Evolutionary conservation across 495 filamentous ascomycete species (phyloP).

Genomic region (Annulohypoxylon stygium): DNA sequence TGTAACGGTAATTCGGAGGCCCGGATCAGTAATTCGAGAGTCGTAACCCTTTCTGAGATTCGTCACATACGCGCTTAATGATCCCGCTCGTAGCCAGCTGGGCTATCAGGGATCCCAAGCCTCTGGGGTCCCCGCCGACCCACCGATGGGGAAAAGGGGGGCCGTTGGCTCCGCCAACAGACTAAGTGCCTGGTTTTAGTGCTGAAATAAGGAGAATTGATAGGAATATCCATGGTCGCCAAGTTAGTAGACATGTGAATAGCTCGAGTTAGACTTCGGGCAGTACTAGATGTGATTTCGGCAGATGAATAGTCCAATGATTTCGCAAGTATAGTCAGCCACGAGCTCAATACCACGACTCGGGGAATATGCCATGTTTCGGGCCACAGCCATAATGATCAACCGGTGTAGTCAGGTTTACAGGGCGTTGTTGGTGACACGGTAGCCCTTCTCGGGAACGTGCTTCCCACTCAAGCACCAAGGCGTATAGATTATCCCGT

Average conservation of each 20-base stretch:
- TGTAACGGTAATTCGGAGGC: constrained; percentile 31
- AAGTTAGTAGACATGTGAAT: constrained; percentile 47
- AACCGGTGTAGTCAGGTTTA: constrained; percentile 30
- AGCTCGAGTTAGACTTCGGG: constrained; percentile 33
- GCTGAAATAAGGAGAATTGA: constrained; percentile 38
- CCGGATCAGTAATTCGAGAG: constrained; percentile 10
- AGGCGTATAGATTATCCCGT: constrained; percentile 38
- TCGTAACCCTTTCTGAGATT: constrained; percentile 22
- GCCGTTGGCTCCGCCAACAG: constrained; percentile 25
- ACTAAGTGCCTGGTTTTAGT: constrained; percentile 33
- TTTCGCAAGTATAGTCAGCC: constrained; percentile 39
- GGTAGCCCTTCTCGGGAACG: constrained; percentile 42
- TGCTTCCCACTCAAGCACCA: constrained; percentile 18
- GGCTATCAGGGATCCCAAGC: constrained; percentile 36
- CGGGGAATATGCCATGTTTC: constrained; percentile 46
- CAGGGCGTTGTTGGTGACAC: constrained; percentile 28
- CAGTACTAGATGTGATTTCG: constrained; percentile 44
- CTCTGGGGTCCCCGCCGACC: constrained; percentile 44
- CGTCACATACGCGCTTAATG: constrained; percentile 25
- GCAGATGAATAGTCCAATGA: constrained; percentile 48
- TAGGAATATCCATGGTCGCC: constrained; percentile 37
- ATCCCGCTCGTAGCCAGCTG: constrained; percentile 23
- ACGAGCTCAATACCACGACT: constrained; percentile 24
- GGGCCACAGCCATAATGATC: constrained; percentile 41
- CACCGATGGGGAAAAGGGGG: constrained; percentile 38